phyloP scores from a whole-genome alignment of 164 flowering plant species.

The Vitis rupestris region DNA sequence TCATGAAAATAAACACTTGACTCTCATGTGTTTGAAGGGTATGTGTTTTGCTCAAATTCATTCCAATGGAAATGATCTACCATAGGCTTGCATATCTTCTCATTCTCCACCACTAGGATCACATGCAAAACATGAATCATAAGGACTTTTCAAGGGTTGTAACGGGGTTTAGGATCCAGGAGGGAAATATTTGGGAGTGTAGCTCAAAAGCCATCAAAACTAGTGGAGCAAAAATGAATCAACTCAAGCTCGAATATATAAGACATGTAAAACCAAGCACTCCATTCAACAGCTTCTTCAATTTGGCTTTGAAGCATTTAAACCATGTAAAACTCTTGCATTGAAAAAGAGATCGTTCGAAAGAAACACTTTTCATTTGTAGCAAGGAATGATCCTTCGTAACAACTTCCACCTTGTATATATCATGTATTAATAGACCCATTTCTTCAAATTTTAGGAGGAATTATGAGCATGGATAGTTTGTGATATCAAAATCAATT shows the following conservation, averaged over 20 bases:
- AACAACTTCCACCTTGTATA: background rate
- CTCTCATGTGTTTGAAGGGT: slow-evolving; percentile 1
- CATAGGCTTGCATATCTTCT: slow-evolving; percentile 6
- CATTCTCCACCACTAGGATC: slow-evolving; percentile 8
- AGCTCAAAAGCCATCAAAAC: slow-evolving; percentile 1
- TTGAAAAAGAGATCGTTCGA: background rate
- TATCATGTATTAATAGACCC: background rate
- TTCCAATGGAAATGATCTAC: slow-evolving; percentile 3
- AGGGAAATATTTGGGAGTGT: slow-evolving; percentile 1
- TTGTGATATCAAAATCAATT: background rate
- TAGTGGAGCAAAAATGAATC: slow-evolving; percentile 1
- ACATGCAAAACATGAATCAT: slow-evolving; percentile 1
- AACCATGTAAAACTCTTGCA: slow-evolving; percentile 1
- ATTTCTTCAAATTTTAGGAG: background rate
- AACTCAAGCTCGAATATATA: slow-evolving; percentile 2
- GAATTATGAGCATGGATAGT: background rate
- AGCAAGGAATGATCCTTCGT: background rate
- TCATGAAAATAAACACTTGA: background rate
- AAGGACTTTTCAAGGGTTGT: slow-evolving; percentile 3
- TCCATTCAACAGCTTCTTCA: slow-evolving; percentile 5
- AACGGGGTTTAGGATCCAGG: slow-evolving; percentile 3
- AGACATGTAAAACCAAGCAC: slow-evolving; percentile 9
- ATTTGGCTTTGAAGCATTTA: slow-evolving; percentile 4
- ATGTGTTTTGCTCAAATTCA: slow-evolving; percentile 2
- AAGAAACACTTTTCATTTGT: background rate